Percentiles rank a stretch among this genome's conserved stretches.
phyloP scores from a whole-genome alignment of 2,329 filamentous ascomycete genomes.

The Colletotrichum ledebouriae region DNA sequence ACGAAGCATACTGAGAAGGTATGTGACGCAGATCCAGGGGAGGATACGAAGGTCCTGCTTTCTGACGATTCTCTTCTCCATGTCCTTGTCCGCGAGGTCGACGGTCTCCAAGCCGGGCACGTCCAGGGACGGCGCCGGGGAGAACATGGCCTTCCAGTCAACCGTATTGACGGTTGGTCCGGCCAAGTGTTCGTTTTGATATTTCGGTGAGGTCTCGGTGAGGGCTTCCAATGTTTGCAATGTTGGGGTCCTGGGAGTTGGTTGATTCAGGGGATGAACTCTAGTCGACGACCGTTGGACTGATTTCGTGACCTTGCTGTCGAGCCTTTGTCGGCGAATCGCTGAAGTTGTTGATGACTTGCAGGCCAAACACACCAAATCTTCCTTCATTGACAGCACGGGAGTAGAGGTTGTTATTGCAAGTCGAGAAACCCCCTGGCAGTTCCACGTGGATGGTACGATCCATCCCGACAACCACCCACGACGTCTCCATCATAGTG shows the following conservation, averaged over 20 bases:
- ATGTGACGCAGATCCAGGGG: conserved; percentile 50
- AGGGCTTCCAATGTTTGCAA: background rate
- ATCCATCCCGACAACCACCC: conserved; percentile 33
- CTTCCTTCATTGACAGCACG: background rate
- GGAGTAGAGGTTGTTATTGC: conserved; percentile 21
- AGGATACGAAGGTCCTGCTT: conserved; percentile 52
- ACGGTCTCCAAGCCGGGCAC: conserved; percentile 52
- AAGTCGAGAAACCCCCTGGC: conserved; percentile 1
- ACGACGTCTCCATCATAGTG: conserved; percentile 22
- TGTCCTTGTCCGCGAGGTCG: conserved; percentile 51
- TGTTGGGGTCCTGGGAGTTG: too few species aligned
- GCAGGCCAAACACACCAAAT: background rate
- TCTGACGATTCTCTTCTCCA: conserved; percentile 51
- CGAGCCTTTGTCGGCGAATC: background rate
- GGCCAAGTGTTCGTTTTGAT: background rate
- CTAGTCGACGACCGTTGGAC: conserved; percentile 4
- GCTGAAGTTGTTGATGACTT: conserved; percentile 15
- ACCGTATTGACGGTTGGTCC: conserved; percentile 31
- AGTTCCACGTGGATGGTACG: conserved; percentile 33
- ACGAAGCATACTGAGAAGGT: conserved; percentile 48
- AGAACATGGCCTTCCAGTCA: conserved; percentile 41
- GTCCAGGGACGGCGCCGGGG: conserved; percentile 48
- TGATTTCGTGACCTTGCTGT: background rate
- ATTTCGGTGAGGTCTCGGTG: conserved; percentile 25
- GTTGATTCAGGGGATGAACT: background rate